Base-by-base conservation (phyloP, 306 rosid species). In the Citrullus mucosospermus region DNA sequence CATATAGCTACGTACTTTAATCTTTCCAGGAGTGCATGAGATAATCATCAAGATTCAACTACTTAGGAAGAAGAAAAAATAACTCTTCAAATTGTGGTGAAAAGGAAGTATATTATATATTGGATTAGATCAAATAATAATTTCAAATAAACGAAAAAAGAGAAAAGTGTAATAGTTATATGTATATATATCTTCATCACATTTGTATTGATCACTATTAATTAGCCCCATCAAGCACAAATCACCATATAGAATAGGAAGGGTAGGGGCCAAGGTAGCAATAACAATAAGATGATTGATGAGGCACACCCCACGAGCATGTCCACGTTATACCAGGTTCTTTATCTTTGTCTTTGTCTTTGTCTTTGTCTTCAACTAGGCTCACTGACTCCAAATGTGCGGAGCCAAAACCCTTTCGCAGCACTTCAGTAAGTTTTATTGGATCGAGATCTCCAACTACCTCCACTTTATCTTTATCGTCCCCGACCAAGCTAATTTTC, bases 361-460 rank as follows among this genome's bases (percentile, higher is more conserved):
- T 28, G n/a, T 87, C 62, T 9, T 84, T 80, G 0, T 30, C 88
- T 43, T 75, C 81, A 0, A 55, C 63, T 7, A 51, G 28, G 2
- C 36, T 32, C 32, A 88, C 88, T 8, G 83, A 85, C 2, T 81
- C 81, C 10, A 90, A 62, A 1, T 85, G 79, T 1, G 95, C 90
- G 1, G 14, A 25, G 20, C 85, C 56, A 25, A 88, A 76, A 6
- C 44, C 54, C 82, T 87, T 88, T 34, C 91, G 80, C 2, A 90
- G 88, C 18, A 60, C 57, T 34, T n/a, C 61, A 55, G 84, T 34
- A 54, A 90, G 91, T 62, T 10, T 9, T 44, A 81, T 86, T 17
- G 86, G 77, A 48, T 90, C 92, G 0, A 90, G 16, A 3, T 85
- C 87, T 7, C 94, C 94, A 0, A 41, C 81, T 5, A 88, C 84